Conservation (phyloP, 495 filamentous ascomycete species). For the Aspergillus funiculosus region DNA sequence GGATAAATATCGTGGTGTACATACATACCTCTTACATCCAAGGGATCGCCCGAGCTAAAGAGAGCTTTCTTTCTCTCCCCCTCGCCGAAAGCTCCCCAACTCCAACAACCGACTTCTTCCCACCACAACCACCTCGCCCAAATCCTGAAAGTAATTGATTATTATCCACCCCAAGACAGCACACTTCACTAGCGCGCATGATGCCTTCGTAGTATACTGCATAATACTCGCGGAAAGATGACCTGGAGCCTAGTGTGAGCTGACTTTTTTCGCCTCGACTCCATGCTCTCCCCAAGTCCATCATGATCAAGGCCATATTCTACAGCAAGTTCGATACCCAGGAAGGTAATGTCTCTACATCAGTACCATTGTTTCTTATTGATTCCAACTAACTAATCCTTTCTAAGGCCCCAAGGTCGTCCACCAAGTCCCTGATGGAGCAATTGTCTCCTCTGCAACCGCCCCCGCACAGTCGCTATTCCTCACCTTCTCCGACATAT, state of each 20-base stretch:
- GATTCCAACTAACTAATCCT: background rate
- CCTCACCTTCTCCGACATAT: slow-evolving; percentile 75
- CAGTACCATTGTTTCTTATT: background rate
- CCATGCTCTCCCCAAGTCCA: slow-evolving; percentile 16
- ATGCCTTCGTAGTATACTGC: background rate
- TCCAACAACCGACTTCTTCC: background rate
- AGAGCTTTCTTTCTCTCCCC: background rate
- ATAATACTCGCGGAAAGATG: slow-evolving; percentile 4
- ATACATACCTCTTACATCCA: too few relatives aligned
- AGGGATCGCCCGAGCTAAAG: slow-evolving; percentile 3
- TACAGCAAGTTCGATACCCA: slow-evolving; percentile 88
- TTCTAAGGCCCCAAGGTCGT: slow-evolving; percentile 64
- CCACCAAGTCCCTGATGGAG: slow-evolving; percentile 55
- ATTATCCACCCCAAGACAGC: too few relatives aligned
- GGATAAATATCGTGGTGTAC: too few relatives aligned
- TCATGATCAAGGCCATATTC: slow-evolving; percentile 88
- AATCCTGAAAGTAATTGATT: background rate
- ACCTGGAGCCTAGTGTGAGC: background rate
- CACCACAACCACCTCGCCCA: background rate
- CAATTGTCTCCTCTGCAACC: slow-evolving; percentile 58
- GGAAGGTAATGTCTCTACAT: slow-evolving; percentile 54
- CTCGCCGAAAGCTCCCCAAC: slow-evolving; percentile 7
- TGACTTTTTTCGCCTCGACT: background rate
- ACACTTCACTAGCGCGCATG: too few relatives aligned
- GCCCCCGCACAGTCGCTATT: slow-evolving; percentile 55